Evolutionary conservation across 1,284 basidiomycete genomes (phyloP), one percentile per base, ranked within the genome.

Genomic region (Sutorius eximius): DNA sequence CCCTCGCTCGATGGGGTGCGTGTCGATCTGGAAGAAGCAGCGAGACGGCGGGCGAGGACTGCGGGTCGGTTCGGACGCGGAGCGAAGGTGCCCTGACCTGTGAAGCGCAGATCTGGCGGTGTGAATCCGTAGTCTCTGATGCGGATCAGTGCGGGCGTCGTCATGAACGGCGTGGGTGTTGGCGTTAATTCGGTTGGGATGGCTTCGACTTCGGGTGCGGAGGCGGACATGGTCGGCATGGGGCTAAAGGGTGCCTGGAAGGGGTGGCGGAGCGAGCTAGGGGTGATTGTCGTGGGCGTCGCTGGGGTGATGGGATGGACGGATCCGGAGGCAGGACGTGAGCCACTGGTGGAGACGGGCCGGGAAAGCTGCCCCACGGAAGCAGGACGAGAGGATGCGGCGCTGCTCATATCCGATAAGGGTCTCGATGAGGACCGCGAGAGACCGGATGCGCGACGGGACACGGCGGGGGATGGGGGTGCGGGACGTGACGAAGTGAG

Each of bases 51-150:
- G 6, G 74, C 73, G 44, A 81, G 66, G 33, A 71, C 50, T 1
- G 59, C 54, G 1, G 77, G 73, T 40, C 76, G 73, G 57, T 83
- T 85, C 13, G 76, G 61, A 3, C 75, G 73, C 2, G 85, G 85
- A 6, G 78, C 81, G 51, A 82, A 73, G 1, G 76, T 66, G 3
- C 85, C 85, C 6, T 72, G 69, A 2, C 85, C 85, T 4, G 63
- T 61, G 65, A 84, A 81, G 10, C 86, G 78, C 42, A 75, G 76
- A 68, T 89, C 86, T 1, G 68, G 51, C 0, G 68, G 45, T 1
- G 76, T 63, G 64, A 78, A 89, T 7, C 77, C 87, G 63, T 80
- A 89, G 65, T 89, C 87, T 18, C 83, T 80, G 45, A 89, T 80
- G 59, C 77, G 79, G 65, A 86, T 77, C 29, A 73, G 60, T 11